Evolutionary conservation across 2,329 filamentous ascomycete species (phyloP).

Genomic region (Hypoxylon sp.): DNA sequence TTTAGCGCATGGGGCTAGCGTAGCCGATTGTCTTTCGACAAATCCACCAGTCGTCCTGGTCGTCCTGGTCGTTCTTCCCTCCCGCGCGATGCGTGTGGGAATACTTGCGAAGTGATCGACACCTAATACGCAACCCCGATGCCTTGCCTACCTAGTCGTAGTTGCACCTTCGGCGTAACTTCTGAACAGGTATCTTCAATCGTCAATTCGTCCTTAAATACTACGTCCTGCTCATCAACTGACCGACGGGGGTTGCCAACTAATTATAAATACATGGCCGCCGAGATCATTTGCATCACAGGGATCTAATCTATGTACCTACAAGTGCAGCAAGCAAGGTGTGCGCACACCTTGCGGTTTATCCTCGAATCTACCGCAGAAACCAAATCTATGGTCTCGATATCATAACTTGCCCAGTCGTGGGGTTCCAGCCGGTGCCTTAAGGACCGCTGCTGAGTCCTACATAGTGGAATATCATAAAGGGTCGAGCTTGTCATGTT

Average conservation of each 20-base stretch:
- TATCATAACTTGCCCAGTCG: constrained; percentile 26
- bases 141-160: background rate
- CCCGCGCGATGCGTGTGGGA: constrained; percentile 13
- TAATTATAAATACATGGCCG: constrained; percentile 34
- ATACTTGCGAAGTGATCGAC: constrained; percentile 10
- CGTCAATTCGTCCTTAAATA: constrained; percentile 16
- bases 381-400: constrained; percentile 20
- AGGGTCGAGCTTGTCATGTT: constrained; percentile 10
- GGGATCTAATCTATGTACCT: constrained; percentile 31
- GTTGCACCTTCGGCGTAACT: constrained; percentile 25
- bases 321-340: constrained; percentile 20
- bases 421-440: constrained; percentile 23
- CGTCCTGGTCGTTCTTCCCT: too few species aligned
- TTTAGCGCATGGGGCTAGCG: constrained; percentile 30
- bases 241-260: constrained; percentile 10
- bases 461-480: constrained; percentile 7
- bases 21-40: constrained; percentile 11
- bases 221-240: constrained; percentile 20
- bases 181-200: constrained; percentile 22
- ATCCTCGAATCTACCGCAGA: constrained; percentile 23
- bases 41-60: constrained; percentile 3
- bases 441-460: constrained; percentile 9
- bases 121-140: background rate
- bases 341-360: constrained; percentile 23
- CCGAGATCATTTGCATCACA: constrained; percentile 20